These are phyloP conservation scores for Aspergillus fumigatiaffinis DNA, from an alignment of 2,329 filamentous ascomycete species.

Conservation along the genomic window DNA sequence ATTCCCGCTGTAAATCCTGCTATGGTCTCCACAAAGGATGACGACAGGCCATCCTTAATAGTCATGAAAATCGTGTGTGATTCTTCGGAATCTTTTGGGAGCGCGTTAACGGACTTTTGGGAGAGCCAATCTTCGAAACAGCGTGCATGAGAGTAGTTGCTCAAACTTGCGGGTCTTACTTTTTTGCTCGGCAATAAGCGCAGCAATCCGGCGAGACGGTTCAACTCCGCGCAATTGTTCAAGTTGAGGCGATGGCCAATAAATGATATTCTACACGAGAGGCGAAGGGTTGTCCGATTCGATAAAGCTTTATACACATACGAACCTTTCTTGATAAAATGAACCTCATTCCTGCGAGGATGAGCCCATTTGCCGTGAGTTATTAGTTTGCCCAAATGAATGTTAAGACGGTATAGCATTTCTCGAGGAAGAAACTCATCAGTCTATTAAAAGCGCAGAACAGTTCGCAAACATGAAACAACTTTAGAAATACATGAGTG, in stretches of 20 bases:
- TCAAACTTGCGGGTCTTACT: neutral
- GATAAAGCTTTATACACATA: neutral
- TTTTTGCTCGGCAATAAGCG: neutral
- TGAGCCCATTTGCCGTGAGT: neutral
- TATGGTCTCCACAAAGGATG: slow-evolving; percentile 78
- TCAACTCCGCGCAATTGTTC: neutral
- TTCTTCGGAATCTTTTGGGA: slow-evolving; percentile 1
- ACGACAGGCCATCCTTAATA: slow-evolving; percentile 57
- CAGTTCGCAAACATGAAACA: slow-evolving; percentile 8
- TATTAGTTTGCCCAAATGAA: too few relatives aligned
- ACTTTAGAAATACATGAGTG: slow-evolving; percentile 26
- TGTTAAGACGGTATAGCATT: neutral
- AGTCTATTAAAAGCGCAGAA: slow-evolving; percentile 8
- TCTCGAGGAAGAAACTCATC: neutral
- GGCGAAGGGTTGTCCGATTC: neutral
- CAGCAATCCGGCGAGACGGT: neutral
- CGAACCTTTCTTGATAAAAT: neutral
- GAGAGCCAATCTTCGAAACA: neutral
- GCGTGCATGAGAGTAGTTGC: neutral
- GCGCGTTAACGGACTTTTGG: neutral
- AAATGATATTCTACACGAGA: neutral
- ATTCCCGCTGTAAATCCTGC: slow-evolving; percentile 87
- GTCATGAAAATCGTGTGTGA: slow-evolving; percentile 36
- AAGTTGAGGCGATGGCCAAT: neutral
- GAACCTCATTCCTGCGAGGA: neutral